phyloP scores from a whole-genome alignment of 2,329 filamentous ascomycete species.

The Aspergillus thermomutatus region DNA sequence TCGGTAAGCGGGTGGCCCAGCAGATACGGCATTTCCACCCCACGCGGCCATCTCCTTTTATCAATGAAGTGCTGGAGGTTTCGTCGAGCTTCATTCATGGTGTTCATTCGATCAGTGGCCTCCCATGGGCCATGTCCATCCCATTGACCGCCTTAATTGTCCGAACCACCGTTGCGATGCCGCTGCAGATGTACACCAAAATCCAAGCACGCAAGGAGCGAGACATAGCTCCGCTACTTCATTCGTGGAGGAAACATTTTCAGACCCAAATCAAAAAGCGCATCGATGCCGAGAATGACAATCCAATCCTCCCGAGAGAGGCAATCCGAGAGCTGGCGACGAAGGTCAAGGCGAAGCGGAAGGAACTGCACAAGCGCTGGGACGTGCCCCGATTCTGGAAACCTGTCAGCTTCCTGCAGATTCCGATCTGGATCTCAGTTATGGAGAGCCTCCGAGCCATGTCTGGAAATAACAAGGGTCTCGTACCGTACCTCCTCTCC shows the following conservation, averaged over 20 bases:
- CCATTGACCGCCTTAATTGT: constrained; percentile 54
- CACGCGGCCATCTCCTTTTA: constrained; percentile 39
- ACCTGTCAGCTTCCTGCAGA: constrained; percentile 34
- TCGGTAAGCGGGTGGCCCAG: constrained; percentile 8
- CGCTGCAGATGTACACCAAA: constrained; percentile 45
- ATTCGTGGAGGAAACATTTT: constrained; percentile 32
- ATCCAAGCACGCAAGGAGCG: constrained; percentile 38
- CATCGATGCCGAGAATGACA: constrained; percentile 1
- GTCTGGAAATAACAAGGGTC: constrained; percentile 41
- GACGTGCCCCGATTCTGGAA: constrained; percentile 32
- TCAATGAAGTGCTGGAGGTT: constrained; percentile 42
- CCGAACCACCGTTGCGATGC: constrained; percentile 47
- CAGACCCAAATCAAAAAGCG: constrained; percentile 2
- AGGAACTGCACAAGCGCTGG: constrained; percentile 33
- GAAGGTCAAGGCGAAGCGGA: constrained; percentile 22
- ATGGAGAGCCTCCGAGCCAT: constrained; percentile 49
- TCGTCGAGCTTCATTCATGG: constrained; percentile 47
- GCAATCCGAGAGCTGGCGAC: constrained; percentile 15
- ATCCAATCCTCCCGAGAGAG: constrained; percentile 12
- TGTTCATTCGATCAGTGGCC: constrained; percentile 48
- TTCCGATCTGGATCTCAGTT: constrained; percentile 46
- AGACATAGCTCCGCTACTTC: constrained; percentile 42
- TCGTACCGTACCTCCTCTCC: constrained; percentile 38
- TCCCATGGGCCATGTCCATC: constrained; percentile 55
- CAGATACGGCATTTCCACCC: constrained; percentile 50